Percentiles rank a stretch among this genome's conserved stretches.
phyloP scores from a whole-genome alignment of 805 yeast species.

The Candida multigemmis region DNA sequence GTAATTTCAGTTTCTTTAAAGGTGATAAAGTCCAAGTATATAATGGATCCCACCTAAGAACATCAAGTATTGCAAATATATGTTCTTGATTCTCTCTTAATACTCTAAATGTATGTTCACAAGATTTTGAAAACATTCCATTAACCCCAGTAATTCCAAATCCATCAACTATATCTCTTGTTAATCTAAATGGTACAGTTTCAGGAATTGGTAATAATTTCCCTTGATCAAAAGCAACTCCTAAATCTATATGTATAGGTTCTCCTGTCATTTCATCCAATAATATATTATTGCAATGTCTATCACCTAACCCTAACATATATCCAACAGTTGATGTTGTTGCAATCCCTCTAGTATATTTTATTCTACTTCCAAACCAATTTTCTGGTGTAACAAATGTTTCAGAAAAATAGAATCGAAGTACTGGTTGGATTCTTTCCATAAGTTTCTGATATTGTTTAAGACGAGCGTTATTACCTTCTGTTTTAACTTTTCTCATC shows the following conservation, averaged over 20 bases:
- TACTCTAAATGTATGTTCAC: slow-evolving; percentile 66
- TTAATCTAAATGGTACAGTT: slow-evolving; percentile 85
- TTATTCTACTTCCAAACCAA: slow-evolving; percentile 64
- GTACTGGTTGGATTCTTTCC: slow-evolving; percentile 50
- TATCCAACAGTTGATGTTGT: slow-evolving; percentile 81
- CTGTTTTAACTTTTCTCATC: slow-evolving; percentile 53
- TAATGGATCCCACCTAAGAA: slow-evolving; percentile 84
- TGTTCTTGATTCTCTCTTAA: slow-evolving; percentile 57
- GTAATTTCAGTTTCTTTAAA: slow-evolving; percentile 46
- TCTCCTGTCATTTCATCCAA: slow-evolving; percentile 80
- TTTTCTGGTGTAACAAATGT: slow-evolving; percentile 55
- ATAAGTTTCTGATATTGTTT: slow-evolving; percentile 39
- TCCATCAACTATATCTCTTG: slow-evolving; percentile 84
- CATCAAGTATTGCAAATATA: slow-evolving; percentile 76
- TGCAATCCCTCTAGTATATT: slow-evolving; percentile 73
- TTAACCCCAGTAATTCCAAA: slow-evolving; percentile 78
- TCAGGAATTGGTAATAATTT: slow-evolving; percentile 79
- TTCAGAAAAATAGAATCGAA: slow-evolving; percentile 63
- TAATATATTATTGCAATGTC: slow-evolving; percentile 86
- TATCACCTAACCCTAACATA: slow-evolving; percentile 86
- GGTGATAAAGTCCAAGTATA: slow-evolving; percentile 90
- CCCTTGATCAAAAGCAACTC: slow-evolving; percentile 96
- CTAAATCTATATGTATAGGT: slow-evolving; percentile 92
- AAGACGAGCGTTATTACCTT: slow-evolving; percentile 33
- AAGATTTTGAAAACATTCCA: slow-evolving; percentile 66